Evolutionary conservation across 2,329 filamentous ascomycete genomes (phyloP).

Genomic region (Scedosporium apiospermum): DNA sequence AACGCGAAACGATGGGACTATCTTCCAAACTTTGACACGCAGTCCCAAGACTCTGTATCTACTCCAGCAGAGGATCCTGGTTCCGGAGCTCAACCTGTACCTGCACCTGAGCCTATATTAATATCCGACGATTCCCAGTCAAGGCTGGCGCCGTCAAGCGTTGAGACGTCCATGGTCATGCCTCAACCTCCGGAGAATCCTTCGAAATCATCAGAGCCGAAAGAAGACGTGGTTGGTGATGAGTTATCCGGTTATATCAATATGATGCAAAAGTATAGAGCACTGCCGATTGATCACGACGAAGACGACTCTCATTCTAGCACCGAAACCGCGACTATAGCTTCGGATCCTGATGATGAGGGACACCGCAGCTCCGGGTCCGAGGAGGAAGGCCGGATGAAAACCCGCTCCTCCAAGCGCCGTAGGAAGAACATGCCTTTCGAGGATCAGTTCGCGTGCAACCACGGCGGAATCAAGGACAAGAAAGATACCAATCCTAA

Average conservation of each 20-base stretch:
- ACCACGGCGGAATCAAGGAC: conserved; percentile 38
- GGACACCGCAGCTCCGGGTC: conserved; percentile 10
- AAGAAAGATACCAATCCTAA: conserved; percentile 55
- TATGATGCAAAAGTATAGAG: conserved; percentile 48
- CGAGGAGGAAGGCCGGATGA: conserved; percentile 12
- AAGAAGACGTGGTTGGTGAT: conserved; percentile 27
- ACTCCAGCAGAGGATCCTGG: background rate
- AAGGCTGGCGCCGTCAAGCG: background rate
- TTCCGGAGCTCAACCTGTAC: background rate
- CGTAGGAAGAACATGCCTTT: conserved; percentile 21
- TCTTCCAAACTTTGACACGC: conserved; percentile 27
- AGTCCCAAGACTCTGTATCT: conserved; percentile 11
- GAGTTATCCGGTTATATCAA: conserved; percentile 56
- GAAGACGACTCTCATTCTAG: conserved; percentile 22
- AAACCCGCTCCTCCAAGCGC: conserved; percentile 10
- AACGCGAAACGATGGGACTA: conserved; percentile 25
- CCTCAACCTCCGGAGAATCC: background rate
- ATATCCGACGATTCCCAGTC: background rate
- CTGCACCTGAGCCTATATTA: background rate
- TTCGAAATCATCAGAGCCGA: background rate
- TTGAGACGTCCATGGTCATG: background rate
- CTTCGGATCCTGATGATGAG: conserved; percentile 11
- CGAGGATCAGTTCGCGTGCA: conserved; percentile 45
- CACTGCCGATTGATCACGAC: conserved; percentile 45
- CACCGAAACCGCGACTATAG: conserved; percentile 1